Conservation (phyloP, 78 protist genomes). For the Dictyostelium purpureum region DNA sequence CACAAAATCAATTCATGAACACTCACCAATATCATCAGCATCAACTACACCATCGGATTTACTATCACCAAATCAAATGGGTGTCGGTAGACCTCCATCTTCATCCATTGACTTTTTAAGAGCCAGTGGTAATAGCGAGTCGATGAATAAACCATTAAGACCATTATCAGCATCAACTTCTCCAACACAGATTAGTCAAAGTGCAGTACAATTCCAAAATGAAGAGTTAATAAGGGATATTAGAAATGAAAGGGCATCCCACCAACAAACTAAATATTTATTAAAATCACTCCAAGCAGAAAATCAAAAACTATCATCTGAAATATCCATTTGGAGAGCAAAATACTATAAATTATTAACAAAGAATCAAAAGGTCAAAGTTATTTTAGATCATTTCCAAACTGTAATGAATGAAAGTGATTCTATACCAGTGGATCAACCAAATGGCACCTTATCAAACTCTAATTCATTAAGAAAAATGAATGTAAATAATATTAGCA, state of each 20-base stretch:
- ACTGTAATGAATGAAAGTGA: constrained; percentile 4
- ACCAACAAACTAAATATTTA: not conserved
- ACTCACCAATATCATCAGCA: not conserved
- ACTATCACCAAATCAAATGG: constrained; percentile 1
- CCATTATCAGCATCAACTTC: constrained; percentile 3
- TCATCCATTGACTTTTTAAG: not conserved
- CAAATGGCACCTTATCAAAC: not conserved
- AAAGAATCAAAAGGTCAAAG: not conserved
- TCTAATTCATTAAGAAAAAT: not conserved
- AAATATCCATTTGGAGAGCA: constrained; percentile 5
- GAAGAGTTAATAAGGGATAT: not conserved
- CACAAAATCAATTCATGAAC: not conserved
- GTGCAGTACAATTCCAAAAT: not conserved
- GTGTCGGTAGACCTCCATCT: not conserved
- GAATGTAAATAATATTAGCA: not conserved
- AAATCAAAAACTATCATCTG: not conserved
- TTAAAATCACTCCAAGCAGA: constrained; percentile 3
- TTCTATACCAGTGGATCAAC: not conserved
- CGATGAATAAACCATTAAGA: not conserved
- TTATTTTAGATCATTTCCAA: constrained; percentile 25
- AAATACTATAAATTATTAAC: constrained; percentile 1
- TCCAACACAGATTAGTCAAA: not conserved
- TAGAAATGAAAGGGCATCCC: constrained; percentile 1
- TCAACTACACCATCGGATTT: not conserved
- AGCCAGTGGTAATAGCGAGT: not conserved